Conservation (phyloP, 495 filamentous ascomycete genomes). For the Penicillium nucicola region DNA sequence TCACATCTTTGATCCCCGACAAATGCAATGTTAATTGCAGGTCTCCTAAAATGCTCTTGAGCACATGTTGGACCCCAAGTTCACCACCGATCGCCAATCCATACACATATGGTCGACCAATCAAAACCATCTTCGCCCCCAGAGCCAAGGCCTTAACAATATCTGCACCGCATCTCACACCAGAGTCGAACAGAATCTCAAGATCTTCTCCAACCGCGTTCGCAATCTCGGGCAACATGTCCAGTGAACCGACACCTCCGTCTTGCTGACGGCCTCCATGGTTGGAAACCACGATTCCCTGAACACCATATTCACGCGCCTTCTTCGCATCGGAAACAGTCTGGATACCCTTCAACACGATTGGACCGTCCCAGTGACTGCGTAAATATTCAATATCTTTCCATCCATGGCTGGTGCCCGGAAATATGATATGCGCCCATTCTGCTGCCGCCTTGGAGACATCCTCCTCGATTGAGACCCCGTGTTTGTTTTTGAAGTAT, state of each 20-base stretch:
- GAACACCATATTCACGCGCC: slow-evolving; percentile 46
- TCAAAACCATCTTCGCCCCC: slow-evolving; percentile 49
- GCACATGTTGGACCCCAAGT: slow-evolving; percentile 21
- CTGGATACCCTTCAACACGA: slow-evolving; percentile 53
- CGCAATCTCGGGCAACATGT: slow-evolving; percentile 43
- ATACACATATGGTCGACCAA: slow-evolving; percentile 42
- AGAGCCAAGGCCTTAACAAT: slow-evolving; percentile 50
- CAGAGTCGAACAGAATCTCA: slow-evolving; percentile 48
- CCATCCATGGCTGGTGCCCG: slow-evolving; percentile 48
- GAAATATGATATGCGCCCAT: slow-evolving; percentile 46
- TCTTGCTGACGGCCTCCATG: slow-evolving; percentile 50
- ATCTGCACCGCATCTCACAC: slow-evolving; percentile 46
- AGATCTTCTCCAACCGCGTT: slow-evolving; percentile 43
- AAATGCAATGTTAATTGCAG: slow-evolving; percentile 7
- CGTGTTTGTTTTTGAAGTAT: slow-evolving; percentile 37
- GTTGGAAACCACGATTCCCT: slow-evolving; percentile 53
- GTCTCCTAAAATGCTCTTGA: slow-evolving; percentile 20
- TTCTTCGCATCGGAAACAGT: slow-evolving; percentile 48
- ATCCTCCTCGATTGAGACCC: slow-evolving; percentile 40
- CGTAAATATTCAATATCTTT: slow-evolving; percentile 37
- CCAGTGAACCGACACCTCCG: slow-evolving; percentile 39
- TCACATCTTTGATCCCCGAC: slow-evolving; percentile 1
- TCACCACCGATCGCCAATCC: slow-evolving; percentile 26
- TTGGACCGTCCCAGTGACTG: slow-evolving; percentile 37
- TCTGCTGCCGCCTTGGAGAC: slow-evolving; percentile 24